A percentile compares a stretch with the other conserved stretches of the same genome.
Evolutionary conservation across 352 stramenopile genomes (phyloP).

Genomic region (Aphanomyces invadans): DNA sequence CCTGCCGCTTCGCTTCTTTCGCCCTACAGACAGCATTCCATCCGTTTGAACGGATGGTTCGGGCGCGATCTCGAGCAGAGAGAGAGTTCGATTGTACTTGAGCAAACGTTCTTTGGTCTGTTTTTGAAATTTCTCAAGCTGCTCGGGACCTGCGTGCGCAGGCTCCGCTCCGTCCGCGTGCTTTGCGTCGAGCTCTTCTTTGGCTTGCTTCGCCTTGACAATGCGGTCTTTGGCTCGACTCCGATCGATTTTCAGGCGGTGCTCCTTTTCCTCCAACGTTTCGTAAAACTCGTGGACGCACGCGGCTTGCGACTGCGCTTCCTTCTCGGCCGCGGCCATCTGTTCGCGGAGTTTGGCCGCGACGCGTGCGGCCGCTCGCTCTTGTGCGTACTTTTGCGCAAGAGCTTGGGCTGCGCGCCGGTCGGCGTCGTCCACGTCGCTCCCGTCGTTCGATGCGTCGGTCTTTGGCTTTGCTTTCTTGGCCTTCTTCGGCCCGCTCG

Average conservation of each 20-base stretch:
- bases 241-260: slow-evolving; percentile 35
- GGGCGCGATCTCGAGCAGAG: background rate
- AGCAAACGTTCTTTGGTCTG: slow-evolving; percentile 20
- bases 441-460: slow-evolving; percentile 17
- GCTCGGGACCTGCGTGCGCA: background rate
- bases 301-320: slow-evolving; percentile 25
- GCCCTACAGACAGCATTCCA: background rate
- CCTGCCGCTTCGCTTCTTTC: slow-evolving; percentile 21
- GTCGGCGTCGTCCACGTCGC: slow-evolving; percentile 30
- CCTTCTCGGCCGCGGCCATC: slow-evolving; percentile 25
- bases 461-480: slow-evolving; percentile 19
- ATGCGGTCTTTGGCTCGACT: slow-evolving; percentile 42
- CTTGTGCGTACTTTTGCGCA: slow-evolving; percentile 16
- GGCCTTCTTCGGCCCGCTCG: slow-evolving; percentile 22
- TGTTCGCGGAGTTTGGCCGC: slow-evolving; percentile 29
- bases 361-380: slow-evolving; percentile 41
- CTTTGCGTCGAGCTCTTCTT: background rate
- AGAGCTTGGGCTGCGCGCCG: slow-evolving; percentile 28
- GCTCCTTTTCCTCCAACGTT: slow-evolving; percentile 31
- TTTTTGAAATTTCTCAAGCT: slow-evolving; percentile 21
- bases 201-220: slow-evolving; percentile 16
- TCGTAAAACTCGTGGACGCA: slow-evolving; percentile 26
- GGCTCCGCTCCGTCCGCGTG: background rate
- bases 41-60: background rate
- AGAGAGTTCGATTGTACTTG: background rate